A percentile compares a stretch with the other conserved stretches of the same genome.
These are phyloP conservation scores for Penicillium verrucosum DNA, from an alignment of 2,329 filamentous ascomycete species.

Conservation along the genomic window DNA sequence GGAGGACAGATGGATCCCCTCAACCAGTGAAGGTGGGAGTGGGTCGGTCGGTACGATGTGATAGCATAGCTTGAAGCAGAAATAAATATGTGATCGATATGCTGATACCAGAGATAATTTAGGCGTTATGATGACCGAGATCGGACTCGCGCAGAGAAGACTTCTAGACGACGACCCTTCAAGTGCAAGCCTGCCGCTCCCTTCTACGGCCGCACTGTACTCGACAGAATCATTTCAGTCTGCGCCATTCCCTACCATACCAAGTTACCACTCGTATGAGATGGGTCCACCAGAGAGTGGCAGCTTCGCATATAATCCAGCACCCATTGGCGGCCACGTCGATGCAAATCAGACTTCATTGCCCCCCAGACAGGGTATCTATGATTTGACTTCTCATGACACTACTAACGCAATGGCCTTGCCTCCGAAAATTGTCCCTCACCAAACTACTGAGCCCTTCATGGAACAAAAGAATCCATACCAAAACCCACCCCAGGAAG, in stretches of 20 bases:
- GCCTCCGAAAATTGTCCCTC: not conserved
- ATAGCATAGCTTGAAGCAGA: not conserved
- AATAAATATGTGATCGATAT: not conserved
- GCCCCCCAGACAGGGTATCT: not conserved
- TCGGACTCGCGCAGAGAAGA: conserved; percentile 32
- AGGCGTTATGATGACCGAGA: conserved; percentile 37
- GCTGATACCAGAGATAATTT: not conserved
- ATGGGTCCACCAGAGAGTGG: not conserved
- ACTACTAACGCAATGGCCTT: conserved; percentile 2
- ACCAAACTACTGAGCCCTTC: not conserved
- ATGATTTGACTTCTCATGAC: conserved; percentile 13
- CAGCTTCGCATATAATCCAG: not conserved
- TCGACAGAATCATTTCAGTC: conserved; percentile 17
- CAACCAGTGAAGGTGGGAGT: conserved; percentile 21
- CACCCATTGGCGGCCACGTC: not conserved
- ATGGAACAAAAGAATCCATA: not conserved
- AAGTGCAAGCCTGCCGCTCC: conserved; percentile 10
- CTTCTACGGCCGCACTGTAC: conserved; percentile 14
- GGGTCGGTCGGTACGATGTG: conserved; percentile 31
- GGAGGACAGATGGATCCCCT: conserved; percentile 37
- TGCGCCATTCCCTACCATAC: conserved; percentile 14
- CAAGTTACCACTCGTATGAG: conserved; percentile 5
- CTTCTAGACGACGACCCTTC: conserved; percentile 30
- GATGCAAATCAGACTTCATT: conserved; percentile 11
- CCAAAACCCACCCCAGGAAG: conserved; percentile 8